Base-by-base conservation (phyloP, 1,139 yeast species). In the Saccharomycopsis hybrid region DNA sequence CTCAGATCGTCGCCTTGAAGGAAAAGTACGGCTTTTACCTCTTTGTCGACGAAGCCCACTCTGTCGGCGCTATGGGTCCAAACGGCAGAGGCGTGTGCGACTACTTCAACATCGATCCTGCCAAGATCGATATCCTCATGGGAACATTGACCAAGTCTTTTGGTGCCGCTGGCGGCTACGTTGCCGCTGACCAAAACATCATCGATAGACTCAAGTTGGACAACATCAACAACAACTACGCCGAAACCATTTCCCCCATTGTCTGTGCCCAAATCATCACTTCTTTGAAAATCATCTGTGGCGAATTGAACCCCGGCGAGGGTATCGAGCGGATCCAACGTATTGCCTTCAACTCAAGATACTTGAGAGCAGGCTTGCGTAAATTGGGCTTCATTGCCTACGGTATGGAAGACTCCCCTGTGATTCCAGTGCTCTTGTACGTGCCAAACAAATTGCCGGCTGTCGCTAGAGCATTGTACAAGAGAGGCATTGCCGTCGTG, bases 121-220 rank as follows among this genome's bases (percentile, higher is more conserved):
- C 71, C 25, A 77, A 79, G 47, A 74, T 92, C 48, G 99, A 92
- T 67, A 71, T 94, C 55, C 71, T 92, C 59, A 92, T 92, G 99
- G 99, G 99, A 47, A 92, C 99, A 5, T 77, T 94, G 53, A 94
- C 98, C 49, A 92, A 92, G 69, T 88, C 97, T 4, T 92, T 92
- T 67, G 98, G 99, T 62, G 97, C 98, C 31, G 89, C 97, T 44
- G 99, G 99, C 62, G 99, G 98, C 46, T 92, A 92, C 65, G 73
- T 92, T 57, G 94, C 96, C 27, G 95, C 85, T 48, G 75, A 76
- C 57, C 76, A 79, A 62, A 69, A 66, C 47, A 69, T 87, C 43
- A 84, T 90, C 52, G 90, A 88, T 59, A 77, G 82, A 59, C 70
- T 92, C 55, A 80, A 92, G 67, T 60, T 85, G 44, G 82, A 78